These are phyloP conservation scores for Diaporthe citriasiana DNA, from an alignment of 2,329 filamentous ascomycete species.

Conservation along the genomic window DNA sequence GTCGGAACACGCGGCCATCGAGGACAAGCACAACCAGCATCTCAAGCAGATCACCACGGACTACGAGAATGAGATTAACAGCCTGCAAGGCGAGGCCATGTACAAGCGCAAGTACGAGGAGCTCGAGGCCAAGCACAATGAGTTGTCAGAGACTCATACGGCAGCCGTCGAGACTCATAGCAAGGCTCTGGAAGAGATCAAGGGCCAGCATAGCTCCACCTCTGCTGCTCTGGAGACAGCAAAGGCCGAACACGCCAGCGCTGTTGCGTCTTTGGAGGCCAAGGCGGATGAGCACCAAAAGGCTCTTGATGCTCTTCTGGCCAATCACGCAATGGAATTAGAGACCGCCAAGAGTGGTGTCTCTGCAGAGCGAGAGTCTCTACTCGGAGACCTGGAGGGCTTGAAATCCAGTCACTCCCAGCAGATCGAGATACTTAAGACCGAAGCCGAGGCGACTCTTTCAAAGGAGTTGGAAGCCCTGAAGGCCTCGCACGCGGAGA, in stretches of 20 bases:
- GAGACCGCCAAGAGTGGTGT: conserved; percentile 68
- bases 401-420: conserved; percentile 69
- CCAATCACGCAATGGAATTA: conserved; percentile 71
- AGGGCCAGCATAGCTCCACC: conserved; percentile 60
- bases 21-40: conserved; percentile 68
- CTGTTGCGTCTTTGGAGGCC: conserved; percentile 62
- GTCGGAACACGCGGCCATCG: conserved; percentile 58
- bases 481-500: conserved; percentile 59
- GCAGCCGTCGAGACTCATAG: conserved; percentile 56
- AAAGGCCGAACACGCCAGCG: conserved; percentile 59
- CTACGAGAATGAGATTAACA: conserved; percentile 76
- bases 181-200: conserved; percentile 58
- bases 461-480: conserved; percentile 59
- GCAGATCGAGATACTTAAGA: conserved; percentile 60
- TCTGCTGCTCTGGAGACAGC: conserved; percentile 60
- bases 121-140: conserved; percentile 69
- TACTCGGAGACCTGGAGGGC: conserved; percentile 64
- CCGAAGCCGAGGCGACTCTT: conserved; percentile 57
- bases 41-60: conserved; percentile 71
- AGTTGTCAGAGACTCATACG: conserved; percentile 55
- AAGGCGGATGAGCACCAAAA: conserved; percentile 68
- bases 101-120: conserved; percentile 75
- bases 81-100: conserved; percentile 72
- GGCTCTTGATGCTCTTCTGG: conserved; percentile 67
- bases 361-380: conserved; percentile 63